Percentiles rank a stretch among this genome's conserved stretches.
Conservation (phyloP, 345 rosid species). For the Leavenworthia alabamica region DNA sequence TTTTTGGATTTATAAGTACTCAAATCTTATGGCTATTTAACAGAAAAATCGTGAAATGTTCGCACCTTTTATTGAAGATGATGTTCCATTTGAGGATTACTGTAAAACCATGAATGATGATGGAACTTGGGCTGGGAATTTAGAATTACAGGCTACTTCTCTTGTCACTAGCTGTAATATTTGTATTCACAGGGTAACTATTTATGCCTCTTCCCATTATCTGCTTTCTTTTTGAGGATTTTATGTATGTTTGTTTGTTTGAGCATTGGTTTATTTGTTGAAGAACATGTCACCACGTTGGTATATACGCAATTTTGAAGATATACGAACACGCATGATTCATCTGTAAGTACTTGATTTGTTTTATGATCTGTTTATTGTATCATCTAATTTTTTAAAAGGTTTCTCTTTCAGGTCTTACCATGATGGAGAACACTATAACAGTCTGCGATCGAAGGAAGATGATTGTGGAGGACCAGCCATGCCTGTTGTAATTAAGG, state of each 20-base stretch:
- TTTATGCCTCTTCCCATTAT: background rate
- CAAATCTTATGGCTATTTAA: background rate
- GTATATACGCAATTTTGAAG: conserved; percentile 79
- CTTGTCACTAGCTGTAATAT: conserved; percentile 73
- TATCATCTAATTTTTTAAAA: background rate
- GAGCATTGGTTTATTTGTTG: background rate
- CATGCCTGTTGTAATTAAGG: conserved; percentile 65
- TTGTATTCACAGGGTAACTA: conserved; percentile 75
- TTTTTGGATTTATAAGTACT: background rate
- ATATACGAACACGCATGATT: conserved; percentile 54
- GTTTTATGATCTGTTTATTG: background rate
- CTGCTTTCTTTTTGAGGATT: background rate
- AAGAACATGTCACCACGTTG: conserved; percentile 85
- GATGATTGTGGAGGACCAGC: conserved; percentile 78
- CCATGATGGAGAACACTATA: conserved; percentile 91
- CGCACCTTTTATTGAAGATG: conserved; percentile 94
- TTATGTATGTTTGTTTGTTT: background rate
- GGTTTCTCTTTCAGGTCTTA: conserved; percentile 51
- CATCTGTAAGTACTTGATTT: conserved; percentile 61
- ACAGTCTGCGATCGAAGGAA: conserved; percentile 68
- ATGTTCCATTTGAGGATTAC: conserved; percentile 78
- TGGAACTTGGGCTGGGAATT: conserved; percentile 96
- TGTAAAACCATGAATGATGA: conserved; percentile 75
- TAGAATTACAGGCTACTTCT: conserved; percentile 95
- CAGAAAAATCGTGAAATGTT: conserved; percentile 72